Conservation (phyloP, 345 rosid genomes). For the Brassica incana region DNA sequence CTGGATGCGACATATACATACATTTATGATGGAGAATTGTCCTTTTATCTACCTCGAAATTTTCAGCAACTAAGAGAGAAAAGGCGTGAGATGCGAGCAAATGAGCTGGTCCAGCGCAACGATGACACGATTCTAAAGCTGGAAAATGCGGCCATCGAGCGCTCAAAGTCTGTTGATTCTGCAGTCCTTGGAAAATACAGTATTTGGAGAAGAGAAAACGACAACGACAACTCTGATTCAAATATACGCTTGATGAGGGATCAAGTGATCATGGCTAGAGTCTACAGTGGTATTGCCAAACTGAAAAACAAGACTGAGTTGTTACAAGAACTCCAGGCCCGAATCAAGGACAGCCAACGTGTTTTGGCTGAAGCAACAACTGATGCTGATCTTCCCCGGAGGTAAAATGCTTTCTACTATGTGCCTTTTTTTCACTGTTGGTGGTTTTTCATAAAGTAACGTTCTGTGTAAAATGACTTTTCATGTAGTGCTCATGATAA, state of each 20-base stretch:
- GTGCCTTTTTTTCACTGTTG: not conserved
- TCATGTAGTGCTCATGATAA: conserved; percentile 69
- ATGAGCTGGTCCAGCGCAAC: conserved; percentile 66
- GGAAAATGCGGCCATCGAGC: conserved; percentile 94
- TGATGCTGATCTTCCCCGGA: conserved; percentile 78
- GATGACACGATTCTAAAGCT: conserved; percentile 73
- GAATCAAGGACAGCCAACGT: conserved; percentile 86
- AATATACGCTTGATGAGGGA: conserved; percentile 89
- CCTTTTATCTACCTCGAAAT: not conserved
- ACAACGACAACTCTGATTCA: conserved; percentile 84
- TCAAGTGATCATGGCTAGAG: conserved; percentile 96
- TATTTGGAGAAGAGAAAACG: conserved; percentile 93
- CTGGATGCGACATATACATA: not conserved
- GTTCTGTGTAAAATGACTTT: not conserved
- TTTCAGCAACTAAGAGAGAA: conserved; percentile 88
- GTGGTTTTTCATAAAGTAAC: conserved; percentile 8
- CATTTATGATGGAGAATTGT: not conserved
- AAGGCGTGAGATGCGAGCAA: conserved; percentile 76
- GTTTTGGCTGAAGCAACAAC: conserved; percentile 68
- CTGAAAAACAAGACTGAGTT: conserved; percentile 68
- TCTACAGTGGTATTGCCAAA: conserved; percentile 77
- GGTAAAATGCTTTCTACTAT: conserved; percentile 41
- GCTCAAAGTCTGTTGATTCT: conserved; percentile 91
- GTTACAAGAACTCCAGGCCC: conserved; percentile 69
- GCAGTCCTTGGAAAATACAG: conserved; percentile 93